Percentiles rank a stretch among this genome's conserved stretches.
These are phyloP conservation scores for Linnemannia elongata DNA, from an alignment of 192 early-diverging fungal species.

Conservation along the genomic window DNA sequence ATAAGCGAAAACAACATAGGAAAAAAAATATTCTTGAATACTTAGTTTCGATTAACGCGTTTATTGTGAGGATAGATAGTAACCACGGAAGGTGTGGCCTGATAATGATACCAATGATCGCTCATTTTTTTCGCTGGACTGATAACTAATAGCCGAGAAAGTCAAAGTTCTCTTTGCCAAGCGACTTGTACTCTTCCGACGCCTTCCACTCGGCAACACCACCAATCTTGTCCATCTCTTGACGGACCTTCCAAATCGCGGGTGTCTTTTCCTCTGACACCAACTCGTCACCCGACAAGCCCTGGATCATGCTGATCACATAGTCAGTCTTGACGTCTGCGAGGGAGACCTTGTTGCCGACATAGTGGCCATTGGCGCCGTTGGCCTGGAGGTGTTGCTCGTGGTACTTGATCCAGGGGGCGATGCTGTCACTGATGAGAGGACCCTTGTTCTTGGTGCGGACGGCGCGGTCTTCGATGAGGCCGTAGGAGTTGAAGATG, in stretches of 20 bases:
- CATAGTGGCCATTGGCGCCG: constrained; percentile 64
- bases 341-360: constrained; percentile 56
- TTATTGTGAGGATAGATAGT: no score
- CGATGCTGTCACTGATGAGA: background rate
- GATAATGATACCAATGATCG: no score
- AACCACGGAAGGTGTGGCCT: no score
- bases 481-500: background rate
- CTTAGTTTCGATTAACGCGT: no score
- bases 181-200: constrained; percentile 1
- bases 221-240: background rate
- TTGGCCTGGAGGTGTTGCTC: constrained; percentile 59
- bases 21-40: no score
- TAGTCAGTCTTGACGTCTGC: constrained; percentile 45
- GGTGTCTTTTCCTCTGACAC: constrained; percentile 14
- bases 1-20: no score
- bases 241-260: constrained; percentile 5
- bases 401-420: constrained; percentile 27
- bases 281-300: background rate
- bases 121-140: no score
- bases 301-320: background rate
- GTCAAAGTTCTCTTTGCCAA: background rate
- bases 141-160: constrained; percentile 11
- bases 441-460: constrained; percentile 10
- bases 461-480: constrained; percentile 22
- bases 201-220: background rate